phyloP scores from a whole-genome alignment of 441 rosid species.

The Syzygium malaccense region DNA sequence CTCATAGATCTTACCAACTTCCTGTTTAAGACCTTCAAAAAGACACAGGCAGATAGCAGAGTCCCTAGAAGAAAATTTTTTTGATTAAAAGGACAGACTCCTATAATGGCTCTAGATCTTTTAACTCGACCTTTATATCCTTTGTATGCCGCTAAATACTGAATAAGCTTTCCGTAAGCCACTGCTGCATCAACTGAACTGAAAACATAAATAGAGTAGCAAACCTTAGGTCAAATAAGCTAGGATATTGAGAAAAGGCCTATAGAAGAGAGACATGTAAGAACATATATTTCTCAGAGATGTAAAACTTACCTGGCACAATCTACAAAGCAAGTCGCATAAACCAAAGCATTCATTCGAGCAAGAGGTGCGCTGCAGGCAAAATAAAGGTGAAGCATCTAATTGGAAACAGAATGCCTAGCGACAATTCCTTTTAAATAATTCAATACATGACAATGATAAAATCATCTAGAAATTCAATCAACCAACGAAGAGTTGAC shows the following conservation, averaged over 20 bases:
- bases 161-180: conserved; percentile 86
- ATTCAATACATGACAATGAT: background rate
- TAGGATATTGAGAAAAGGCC: background rate
- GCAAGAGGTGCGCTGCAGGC: conserved; percentile 74
- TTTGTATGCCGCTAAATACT: conserved; percentile 75
- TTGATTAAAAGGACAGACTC: background rate
- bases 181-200: conserved; percentile 88
- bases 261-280: background rate
- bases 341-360: conserved; percentile 69
- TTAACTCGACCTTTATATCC: conserved; percentile 78
- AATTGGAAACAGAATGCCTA: background rate
- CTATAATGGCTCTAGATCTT: background rate
- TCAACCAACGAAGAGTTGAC: background rate
- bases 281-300: background rate
- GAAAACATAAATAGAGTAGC: background rate
- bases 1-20: background rate
- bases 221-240: background rate
- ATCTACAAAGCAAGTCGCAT: conserved; percentile 76
- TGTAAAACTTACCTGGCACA: conserved; percentile 54
- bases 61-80: background rate
- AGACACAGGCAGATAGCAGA: background rate
- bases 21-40: background rate
- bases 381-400: conserved; percentile 5
- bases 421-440: background rate
- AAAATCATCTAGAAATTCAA: background rate